Base-by-base conservation (phyloP, 164 flowering plant genomes). In the Nymphaea thermarum region DNA sequence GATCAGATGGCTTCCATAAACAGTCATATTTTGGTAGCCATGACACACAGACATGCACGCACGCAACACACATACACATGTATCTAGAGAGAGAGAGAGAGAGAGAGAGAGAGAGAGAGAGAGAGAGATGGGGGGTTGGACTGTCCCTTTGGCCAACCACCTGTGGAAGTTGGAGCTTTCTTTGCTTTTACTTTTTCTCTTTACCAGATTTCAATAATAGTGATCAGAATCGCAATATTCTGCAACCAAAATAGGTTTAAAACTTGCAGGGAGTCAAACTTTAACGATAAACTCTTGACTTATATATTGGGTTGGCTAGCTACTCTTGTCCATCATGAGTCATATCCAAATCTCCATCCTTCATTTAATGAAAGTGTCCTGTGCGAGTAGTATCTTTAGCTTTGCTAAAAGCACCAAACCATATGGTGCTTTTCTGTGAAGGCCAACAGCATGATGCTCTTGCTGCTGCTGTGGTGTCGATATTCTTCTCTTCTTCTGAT, bases 61-160 rank as follows among this genome's bases (percentile, higher is more conserved):
- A 15, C 63, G 2, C 17, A 6, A 16, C n/a, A 61, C n/a, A 25
- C n/a, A 16, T 61, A 61, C 15, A 61, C 15, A 61, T 61, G 15
- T 61, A 61, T 61, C 6, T 61, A 61, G 6, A 61, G 6, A 61
- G 6, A 61, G 6, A 61, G 8, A 61, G 8, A 61, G 63, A 61
- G 63, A 61, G 63, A 61, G 63, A 61, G 63, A 61, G 63, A 61
- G 63, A 61, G 63, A 61, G 63, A 61, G 63, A 61, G 63, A 61
- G 63, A 61, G 63, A 61, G 2, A 61, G 63, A 61, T 5, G 2
- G 63, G 15, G 63, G 15, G 63, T 4, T 5, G 8, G 5, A 2
- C 25, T 61, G 2, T 61, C 15, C n/a, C 63, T 61, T 61, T 16
- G 6, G 5, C 6, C 17, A 25, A 25, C 36, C 36, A 25, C 36